phyloP scores from a whole-genome alignment of 2,329 filamentous ascomycete genomes.

The Colletotrichum filicis region DNA sequence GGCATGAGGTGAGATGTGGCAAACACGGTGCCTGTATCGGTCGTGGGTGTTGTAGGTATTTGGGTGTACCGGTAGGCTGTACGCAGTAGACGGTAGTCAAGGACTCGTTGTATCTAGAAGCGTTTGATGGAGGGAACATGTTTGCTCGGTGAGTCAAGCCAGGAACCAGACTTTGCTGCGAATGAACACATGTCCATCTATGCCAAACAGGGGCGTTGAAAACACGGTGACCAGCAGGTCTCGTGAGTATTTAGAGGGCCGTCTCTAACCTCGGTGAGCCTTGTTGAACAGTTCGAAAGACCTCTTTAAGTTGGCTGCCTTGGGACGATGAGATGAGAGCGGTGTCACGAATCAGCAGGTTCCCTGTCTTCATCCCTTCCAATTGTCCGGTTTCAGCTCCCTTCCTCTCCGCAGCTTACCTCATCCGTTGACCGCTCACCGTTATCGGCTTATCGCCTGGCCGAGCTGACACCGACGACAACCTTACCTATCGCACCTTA shows the following conservation, averaged over 20 bases:
- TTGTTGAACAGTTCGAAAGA: background rate
- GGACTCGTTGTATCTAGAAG: background rate
- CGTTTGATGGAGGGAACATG: background rate
- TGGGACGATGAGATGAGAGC: background rate
- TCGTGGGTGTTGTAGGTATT: background rate
- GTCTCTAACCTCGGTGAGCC: constrained; percentile 10
- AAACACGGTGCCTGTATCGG: constrained; percentile 11
- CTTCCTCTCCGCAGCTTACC: background rate
- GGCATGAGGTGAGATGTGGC: too few species aligned
- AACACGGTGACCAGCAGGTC: background rate
- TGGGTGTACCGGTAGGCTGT: too few species aligned
- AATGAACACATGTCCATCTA: background rate
- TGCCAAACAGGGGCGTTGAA: background rate
- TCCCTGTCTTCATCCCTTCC: background rate
- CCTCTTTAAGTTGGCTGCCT: too few species aligned
- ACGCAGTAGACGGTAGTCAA: too few species aligned
- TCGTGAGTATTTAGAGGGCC: background rate
- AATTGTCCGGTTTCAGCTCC: constrained; percentile 27
- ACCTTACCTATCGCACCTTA: background rate
- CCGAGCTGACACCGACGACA: background rate
- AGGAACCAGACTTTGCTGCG: background rate
- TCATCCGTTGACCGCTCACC: background rate
- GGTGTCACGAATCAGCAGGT: background rate
- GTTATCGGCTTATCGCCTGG: background rate
- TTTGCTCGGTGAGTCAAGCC: background rate